Evolutionary conservation across 768 basidiomycete species (phyloP).

Genomic region (Plicaturopsis crispa): DNA sequence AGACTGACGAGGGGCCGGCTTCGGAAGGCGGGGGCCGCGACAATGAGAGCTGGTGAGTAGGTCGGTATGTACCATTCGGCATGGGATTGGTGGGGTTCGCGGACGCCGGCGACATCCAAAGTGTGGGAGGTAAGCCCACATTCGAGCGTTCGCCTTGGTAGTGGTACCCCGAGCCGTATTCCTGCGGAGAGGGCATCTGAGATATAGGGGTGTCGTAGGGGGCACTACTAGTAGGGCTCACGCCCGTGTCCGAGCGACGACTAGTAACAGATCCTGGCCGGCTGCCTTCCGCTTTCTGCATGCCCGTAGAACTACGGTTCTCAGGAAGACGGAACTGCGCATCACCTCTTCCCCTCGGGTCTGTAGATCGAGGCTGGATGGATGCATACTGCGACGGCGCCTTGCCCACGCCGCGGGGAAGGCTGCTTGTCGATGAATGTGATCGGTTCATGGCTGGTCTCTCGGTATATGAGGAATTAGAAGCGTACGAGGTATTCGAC

Average conservation of each 20-base stretch:
- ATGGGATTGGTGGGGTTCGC: conserved; percentile 32
- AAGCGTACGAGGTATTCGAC: conserved; percentile 16
- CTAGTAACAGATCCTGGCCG: no score
- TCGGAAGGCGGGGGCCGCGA: conserved; percentile 22
- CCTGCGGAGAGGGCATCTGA: not conserved
- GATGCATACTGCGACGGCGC: conserved; percentile 10
- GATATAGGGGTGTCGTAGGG: not conserved
- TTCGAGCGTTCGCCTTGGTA: conserved; percentile 42
- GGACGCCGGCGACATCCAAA: conserved; percentile 78
- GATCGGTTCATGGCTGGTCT: no score
- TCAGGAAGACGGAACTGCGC: no score
- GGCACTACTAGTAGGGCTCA: not conserved
- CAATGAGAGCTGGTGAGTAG: conserved; percentile 27
- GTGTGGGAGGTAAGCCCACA: conserved; percentile 58
- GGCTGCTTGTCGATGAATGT: conserved; percentile 15
- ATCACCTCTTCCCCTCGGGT: no score
- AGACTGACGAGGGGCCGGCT: conserved; percentile 26
- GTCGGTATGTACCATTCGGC: conserved; percentile 28
- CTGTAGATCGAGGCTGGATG: not conserved
- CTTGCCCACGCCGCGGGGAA: conserved; percentile 16
- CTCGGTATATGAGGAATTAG: conserved; percentile 13
- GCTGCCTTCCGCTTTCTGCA: no score
- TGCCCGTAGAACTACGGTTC: no score
- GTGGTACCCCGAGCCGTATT: conserved; percentile 6
- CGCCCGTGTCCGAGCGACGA: not conserved